Evolutionary conservation across 345 rosid species (phyloP).

Genomic region (Jatropha curcas): DNA sequence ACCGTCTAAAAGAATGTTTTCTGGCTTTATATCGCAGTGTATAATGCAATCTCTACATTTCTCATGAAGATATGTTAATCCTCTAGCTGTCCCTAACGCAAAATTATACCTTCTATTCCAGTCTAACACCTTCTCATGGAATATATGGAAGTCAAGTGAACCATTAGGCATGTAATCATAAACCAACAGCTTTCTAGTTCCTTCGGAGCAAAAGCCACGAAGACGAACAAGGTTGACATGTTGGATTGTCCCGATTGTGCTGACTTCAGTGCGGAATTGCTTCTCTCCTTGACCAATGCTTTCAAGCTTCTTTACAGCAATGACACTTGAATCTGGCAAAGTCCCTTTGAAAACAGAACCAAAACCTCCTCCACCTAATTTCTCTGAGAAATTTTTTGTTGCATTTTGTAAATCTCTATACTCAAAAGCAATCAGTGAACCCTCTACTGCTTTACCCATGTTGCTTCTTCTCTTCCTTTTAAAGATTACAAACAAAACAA

Average conservation of each 20-base stretch:
- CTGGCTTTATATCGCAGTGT: slow-evolving; percentile 88
- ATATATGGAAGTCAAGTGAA: slow-evolving; percentile 66
- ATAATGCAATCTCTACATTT: slow-evolving; percentile 85
- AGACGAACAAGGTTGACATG: slow-evolving; percentile 79
- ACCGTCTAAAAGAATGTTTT: slow-evolving; percentile 71
- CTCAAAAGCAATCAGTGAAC: slow-evolving; percentile 63
- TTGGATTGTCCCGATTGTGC: slow-evolving; percentile 75
- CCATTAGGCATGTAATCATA: slow-evolving; percentile 82
- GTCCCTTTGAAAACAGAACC: slow-evolving; percentile 84
- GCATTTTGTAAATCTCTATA: slow-evolving; percentile 66
- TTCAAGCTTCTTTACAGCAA: slow-evolving; percentile 86
- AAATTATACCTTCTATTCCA: slow-evolving; percentile 69
- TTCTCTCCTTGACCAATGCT: slow-evolving; percentile 81
- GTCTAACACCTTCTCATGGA: slow-evolving; percentile 35
- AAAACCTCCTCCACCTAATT: slow-evolving; percentile 82
- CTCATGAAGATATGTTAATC: slow-evolving; percentile 75
- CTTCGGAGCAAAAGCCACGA: slow-evolving; percentile 84
- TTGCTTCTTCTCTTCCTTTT: slow-evolving; percentile 31
- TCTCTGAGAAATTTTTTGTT: slow-evolving; percentile 74
- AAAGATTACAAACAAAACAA: slow-evolving; percentile 31
- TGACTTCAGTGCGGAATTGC: slow-evolving; percentile 78
- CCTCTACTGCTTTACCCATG: slow-evolving; percentile 45
- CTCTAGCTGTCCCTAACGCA: slow-evolving; percentile 78
- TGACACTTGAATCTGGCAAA: slow-evolving; percentile 56
- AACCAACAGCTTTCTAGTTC: slow-evolving; percentile 55